Percentiles rank a stretch among this genome's conserved stretches.
Evolutionary conservation across 805 yeast species (phyloP).

Genomic region (Kuraishia capsulata): DNA sequence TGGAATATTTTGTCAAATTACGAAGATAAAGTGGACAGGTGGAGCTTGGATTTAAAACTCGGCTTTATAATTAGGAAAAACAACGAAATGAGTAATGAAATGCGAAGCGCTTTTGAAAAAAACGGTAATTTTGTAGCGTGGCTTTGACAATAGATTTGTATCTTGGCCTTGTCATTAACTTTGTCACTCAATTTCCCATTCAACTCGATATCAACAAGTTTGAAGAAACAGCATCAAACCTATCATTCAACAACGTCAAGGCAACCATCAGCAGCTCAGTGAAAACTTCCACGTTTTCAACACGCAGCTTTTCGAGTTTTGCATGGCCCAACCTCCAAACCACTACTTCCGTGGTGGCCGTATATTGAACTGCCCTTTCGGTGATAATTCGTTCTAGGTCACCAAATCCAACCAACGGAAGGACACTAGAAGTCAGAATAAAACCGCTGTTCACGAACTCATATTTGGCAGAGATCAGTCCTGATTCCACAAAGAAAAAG

Average conservation of each 20-base stretch:
- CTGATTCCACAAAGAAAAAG: constrained; percentile 42
- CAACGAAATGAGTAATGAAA: too few species aligned
- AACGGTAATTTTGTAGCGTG: too few species aligned
- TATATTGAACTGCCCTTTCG: constrained; percentile 30
- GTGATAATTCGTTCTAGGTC: constrained; percentile 34
- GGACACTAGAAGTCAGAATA: constrained; percentile 27
- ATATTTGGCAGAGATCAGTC: constrained; percentile 41
- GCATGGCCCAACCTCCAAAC: constrained; percentile 58
- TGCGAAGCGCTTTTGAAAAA: too few species aligned
- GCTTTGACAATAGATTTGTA: too few species aligned
- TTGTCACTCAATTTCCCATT: too few species aligned
- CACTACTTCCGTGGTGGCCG: constrained; percentile 40
- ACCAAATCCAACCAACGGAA: constrained; percentile 73
- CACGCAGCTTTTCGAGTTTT: constrained; percentile 34
- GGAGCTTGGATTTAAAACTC: too few species aligned
- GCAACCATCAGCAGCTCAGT: constrained; percentile 58
- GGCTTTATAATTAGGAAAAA: too few species aligned
- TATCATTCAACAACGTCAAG: constrained; percentile 52
- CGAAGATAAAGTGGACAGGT: too few species aligned
- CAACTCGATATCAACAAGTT: constrained; percentile 59
- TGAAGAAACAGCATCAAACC: constrained; percentile 70
- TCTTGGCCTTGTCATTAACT: too few species aligned
- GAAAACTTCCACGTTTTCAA: constrained; percentile 43
- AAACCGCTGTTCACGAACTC: constrained; percentile 27
- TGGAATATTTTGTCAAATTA: too few species aligned